A percentile compares a stretch with the other conserved stretches of the same genome.
These are phyloP conservation scores for Chaetomium globosum DNA, from an alignment of 2,329 filamentous ascomycete species.

Conservation along the genomic window DNA sequence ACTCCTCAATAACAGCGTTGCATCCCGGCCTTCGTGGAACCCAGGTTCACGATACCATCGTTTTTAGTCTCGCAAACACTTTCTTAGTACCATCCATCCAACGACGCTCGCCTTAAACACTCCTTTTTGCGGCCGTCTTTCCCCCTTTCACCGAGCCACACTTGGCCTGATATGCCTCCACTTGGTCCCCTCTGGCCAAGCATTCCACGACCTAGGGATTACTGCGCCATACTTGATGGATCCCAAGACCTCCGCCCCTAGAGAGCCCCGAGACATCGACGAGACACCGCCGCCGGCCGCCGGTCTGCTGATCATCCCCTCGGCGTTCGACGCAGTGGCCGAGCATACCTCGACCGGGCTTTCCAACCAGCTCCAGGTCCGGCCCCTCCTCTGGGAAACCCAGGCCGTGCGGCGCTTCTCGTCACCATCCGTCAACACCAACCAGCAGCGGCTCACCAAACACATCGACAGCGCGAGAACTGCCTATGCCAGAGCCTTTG, in stretches of 20 bases:
- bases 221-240: conserved; percentile 16
- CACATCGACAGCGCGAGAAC: conserved; percentile 30
- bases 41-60: neutral
- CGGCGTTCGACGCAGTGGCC: conserved; percentile 11
- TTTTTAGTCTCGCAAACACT: neutral
- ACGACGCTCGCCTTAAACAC: neutral
- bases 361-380: neutral
- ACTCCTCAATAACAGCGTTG: neutral
- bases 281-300: neutral
- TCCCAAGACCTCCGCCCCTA: conserved; percentile 4
- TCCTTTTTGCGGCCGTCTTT: neutral
- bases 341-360: conserved; percentile 14
- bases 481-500: conserved; percentile 32
- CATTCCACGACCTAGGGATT: neutral
- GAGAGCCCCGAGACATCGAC: neutral
- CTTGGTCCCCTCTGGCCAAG: neutral
- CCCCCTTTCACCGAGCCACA: neutral
- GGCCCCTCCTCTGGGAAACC: conserved; percentile 13
- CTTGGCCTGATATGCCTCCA: conserved; percentile 11
- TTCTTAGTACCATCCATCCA: neutral
- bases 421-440: conserved; percentile 30
- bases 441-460: conserved; percentile 20
- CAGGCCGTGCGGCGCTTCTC: conserved; percentile 36
- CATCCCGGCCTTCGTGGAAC: neutral
- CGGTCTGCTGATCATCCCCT: conserved; percentile 15